phyloP scores from a whole-genome alignment of 2,329 filamentous ascomycete species.

The Aureobasidium lini region DNA sequence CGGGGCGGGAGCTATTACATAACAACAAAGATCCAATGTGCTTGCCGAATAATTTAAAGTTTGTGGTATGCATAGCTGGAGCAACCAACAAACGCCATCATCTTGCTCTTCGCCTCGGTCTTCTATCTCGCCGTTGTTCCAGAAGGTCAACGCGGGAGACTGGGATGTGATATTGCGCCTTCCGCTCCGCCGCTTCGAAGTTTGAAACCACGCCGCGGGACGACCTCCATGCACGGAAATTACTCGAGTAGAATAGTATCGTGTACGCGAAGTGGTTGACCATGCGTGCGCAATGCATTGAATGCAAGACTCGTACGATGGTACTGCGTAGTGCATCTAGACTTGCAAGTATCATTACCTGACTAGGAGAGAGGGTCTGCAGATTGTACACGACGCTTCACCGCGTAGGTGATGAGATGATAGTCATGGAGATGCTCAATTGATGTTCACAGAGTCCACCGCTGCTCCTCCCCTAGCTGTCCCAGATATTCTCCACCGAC shows the following conservation, averaged over 20 bases:
- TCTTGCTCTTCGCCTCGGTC: background rate
- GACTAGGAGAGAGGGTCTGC: background rate
- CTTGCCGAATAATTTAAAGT: background rate
- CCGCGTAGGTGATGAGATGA: background rate
- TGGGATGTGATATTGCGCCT: background rate
- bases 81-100: background rate
- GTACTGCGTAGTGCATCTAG: background rate
- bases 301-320: constrained; percentile 8
- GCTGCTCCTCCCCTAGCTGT: background rate
- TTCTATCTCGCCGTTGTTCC: background rate
- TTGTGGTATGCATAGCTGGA: constrained; percentile 6
- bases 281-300: background rate
- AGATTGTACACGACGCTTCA: background rate
- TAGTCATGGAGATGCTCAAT: background rate
- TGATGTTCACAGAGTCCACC: background rate
- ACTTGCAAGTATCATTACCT: background rate
- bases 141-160: background rate
- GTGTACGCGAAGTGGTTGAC: background rate
- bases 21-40: background rate
- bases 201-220: constrained; percentile 6
- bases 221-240: background rate
- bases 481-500: background rate
- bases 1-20: background rate
- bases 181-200: background rate
- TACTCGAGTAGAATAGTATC: background rate